phyloP scores from a whole-genome alignment of 768 basidiomycete genomes.

The Boletus eberwhitei region DNA sequence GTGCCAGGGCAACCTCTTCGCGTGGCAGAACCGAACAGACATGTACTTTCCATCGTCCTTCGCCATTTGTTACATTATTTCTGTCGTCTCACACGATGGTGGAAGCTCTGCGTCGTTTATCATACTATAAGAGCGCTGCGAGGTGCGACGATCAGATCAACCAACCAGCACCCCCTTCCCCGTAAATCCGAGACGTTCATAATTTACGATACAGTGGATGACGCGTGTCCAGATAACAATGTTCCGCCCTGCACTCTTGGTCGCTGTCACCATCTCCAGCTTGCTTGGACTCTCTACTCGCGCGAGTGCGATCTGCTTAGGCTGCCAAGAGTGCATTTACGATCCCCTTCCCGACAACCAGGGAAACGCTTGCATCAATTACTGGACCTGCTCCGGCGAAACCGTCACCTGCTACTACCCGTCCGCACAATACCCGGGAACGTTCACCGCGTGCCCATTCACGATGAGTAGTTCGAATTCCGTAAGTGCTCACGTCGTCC shows the following conservation, averaged over 20 bases:
- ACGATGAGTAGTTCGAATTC: not conserved
- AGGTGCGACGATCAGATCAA: not conserved
- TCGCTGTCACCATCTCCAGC: not conserved
- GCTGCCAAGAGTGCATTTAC: not conserved
- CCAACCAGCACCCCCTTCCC: too few species aligned
- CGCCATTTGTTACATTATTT: not conserved
- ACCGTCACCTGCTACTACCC: not conserved
- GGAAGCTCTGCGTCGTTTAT: not conserved
- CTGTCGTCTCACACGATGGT: not conserved
- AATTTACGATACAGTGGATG: not conserved
- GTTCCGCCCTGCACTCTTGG: not conserved
- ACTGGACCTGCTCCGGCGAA: not conserved
- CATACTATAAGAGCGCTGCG: not conserved
- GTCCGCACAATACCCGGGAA: not conserved
- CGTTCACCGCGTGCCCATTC: not conserved
- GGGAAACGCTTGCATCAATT: not conserved
- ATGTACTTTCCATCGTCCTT: not conserved
- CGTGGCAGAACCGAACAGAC: not conserved
- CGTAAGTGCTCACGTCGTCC: not conserved
- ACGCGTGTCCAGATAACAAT: not conserved
- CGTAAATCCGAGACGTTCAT: not conserved
- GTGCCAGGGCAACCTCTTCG: not conserved
- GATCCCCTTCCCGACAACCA: not conserved
- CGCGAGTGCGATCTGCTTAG: not conserved
- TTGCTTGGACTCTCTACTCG: not conserved